Percentiles rank a stretch among this genome's conserved stretches.
These are phyloP conservation scores for Trifolium pratense DNA, from an alignment of 306 rosid genomes.

Conservation along the genomic window DNA sequence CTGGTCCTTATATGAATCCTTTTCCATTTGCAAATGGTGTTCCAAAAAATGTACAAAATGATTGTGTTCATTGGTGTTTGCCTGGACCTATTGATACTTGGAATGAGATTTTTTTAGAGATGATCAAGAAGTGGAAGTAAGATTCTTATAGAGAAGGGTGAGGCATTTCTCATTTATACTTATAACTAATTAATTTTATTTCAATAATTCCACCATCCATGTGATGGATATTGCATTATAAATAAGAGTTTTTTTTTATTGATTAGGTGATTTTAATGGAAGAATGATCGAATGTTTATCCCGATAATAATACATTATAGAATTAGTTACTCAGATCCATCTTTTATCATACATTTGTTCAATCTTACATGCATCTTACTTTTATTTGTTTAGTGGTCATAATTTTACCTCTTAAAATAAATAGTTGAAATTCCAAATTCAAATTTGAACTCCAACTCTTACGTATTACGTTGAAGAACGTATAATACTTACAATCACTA, in stretches of 20 bases:
- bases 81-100: slow-evolving; percentile 87
- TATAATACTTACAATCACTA: too few species aligned
- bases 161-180: background rate
- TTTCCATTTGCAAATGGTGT: slow-evolving; percentile 62
- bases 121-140: slow-evolving; percentile 44
- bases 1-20: slow-evolving; percentile 71
- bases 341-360: too few species aligned
- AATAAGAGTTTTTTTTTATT: background rate
- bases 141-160: background rate
- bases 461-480: too few species aligned
- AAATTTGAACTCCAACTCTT: too few species aligned
- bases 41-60: slow-evolving; percentile 60
- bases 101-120: slow-evolving; percentile 66
- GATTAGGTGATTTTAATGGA: background rate
- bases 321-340: too few species aligned
- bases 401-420: too few species aligned
- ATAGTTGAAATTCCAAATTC: too few species aligned
- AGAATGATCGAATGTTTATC: background rate
- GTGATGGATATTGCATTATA: slow-evolving; percentile 4
- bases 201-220: background rate
- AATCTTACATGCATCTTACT: too few species aligned
- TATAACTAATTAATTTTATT: background rate
- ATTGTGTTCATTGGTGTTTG: slow-evolving; percentile 86
- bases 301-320: too few species aligned
- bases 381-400: too few species aligned